Conservation (phyloP, 768 basidiomycete genomes). For the Lanmaoa pseudosensibilis region DNA sequence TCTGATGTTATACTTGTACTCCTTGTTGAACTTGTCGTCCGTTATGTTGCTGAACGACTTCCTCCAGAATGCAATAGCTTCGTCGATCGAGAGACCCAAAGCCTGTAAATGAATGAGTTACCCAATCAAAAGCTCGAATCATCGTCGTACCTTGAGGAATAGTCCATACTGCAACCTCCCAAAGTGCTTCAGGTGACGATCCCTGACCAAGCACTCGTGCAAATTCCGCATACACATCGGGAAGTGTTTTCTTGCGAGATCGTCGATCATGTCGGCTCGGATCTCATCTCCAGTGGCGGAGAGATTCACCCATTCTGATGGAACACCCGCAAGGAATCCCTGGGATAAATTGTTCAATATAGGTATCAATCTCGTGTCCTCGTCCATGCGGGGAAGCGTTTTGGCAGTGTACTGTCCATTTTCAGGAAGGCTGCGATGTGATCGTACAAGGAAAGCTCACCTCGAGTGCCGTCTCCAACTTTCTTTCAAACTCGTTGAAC, state of each 20-base stretch:
- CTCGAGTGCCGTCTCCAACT: conserved; percentile 73
- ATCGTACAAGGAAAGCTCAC: conserved; percentile 40
- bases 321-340: conserved; percentile 89
- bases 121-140: background rate
- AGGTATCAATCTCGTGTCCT: conserved; percentile 88
- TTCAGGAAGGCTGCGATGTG: conserved; percentile 10
- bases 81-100: conserved; percentile 89
- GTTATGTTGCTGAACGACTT: conserved; percentile 76
- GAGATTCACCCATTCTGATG: conserved; percentile 73
- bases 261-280: conserved; percentile 93
- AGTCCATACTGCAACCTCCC: conserved; percentile 89
- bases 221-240: conserved; percentile 94
- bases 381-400: conserved; percentile 86
- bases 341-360: conserved; percentile 89
- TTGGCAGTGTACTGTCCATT: conserved; percentile 71
- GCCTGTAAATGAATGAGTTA: conserved; percentile 51
- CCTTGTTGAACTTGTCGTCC: conserved; percentile 97
- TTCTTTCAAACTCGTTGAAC: conserved; percentile 78
- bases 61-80: conserved; percentile 92
- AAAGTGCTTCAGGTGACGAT: conserved; percentile 89
- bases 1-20: conserved; percentile 95
- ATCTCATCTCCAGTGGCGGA: conserved; percentile 62
- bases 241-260: conserved; percentile 83
- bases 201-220: conserved; percentile 73
- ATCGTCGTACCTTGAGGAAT: conserved; percentile 79